A percentile compares a stretch with the other conserved stretches of the same genome.
These are phyloP conservation scores for Dissophora ornata DNA, from an alignment of 192 early-diverging fungal genomes.

Conservation along the genomic window DNA sequence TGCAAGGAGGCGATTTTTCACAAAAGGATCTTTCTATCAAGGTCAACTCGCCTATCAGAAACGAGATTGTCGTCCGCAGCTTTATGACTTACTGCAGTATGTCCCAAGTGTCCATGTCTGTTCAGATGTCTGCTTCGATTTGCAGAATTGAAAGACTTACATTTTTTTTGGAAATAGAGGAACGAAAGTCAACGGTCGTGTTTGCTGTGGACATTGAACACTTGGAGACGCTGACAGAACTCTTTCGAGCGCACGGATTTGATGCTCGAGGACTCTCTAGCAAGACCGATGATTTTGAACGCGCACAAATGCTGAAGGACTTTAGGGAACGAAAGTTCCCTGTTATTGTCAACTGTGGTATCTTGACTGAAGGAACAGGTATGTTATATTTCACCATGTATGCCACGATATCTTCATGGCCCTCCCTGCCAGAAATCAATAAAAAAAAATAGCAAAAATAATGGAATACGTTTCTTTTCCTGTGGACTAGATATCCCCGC, in stretches of 20 bases:
- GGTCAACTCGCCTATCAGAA: conserved; percentile 70
- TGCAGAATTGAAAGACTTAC: too few species aligned
- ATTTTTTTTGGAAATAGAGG: conserved; percentile 29
- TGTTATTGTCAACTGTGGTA: conserved; percentile 92
- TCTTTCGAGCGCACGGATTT: conserved; percentile 66
- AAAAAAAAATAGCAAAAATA: too few species aligned
- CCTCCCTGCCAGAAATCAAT: too few species aligned
- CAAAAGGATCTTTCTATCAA: conserved; percentile 61
- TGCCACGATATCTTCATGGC: too few species aligned
- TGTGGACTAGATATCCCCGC: conserved; percentile 75
- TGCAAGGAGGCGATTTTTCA: conserved; percentile 70
- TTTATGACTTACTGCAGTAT: conserved; percentile 65
- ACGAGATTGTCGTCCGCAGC: conserved; percentile 72
- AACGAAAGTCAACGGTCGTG: conserved; percentile 77
- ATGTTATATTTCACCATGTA: not conserved
- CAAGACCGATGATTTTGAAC: conserved; percentile 61
- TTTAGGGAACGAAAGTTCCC: conserved; percentile 73
- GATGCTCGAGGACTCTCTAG: conserved; percentile 67
- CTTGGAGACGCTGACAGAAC: conserved; percentile 64
- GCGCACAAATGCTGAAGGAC: conserved; percentile 67
- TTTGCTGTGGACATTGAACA: conserved; percentile 92
- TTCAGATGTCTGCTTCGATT: not conserved
- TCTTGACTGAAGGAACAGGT: conserved; percentile 72
- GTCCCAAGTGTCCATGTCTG: not conserved
- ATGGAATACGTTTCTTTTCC: too few species aligned